Evolutionary conservation across 2,329 filamentous ascomycete species (phyloP).

Genomic region (Epicoccum sorghinum): DNA sequence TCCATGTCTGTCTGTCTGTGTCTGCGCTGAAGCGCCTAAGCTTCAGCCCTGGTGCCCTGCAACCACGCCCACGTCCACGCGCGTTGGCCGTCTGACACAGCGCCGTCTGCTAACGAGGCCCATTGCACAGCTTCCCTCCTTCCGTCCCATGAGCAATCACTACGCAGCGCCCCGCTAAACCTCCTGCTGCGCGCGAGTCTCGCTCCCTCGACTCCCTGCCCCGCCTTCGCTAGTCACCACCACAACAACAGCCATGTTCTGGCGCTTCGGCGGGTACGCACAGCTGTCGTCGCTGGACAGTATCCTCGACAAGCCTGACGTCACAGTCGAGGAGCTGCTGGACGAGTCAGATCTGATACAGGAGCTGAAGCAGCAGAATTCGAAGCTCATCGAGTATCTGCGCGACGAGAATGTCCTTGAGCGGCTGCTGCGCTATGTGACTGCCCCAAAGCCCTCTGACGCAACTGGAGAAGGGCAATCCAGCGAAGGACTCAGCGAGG

Average conservation of each 20-base stretch:
- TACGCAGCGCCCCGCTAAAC: constrained; percentile 15
- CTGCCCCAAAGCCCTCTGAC: constrained; percentile 69
- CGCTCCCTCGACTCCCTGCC: constrained; percentile 33
- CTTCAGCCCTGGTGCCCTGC: constrained; percentile 15
- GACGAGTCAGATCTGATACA: constrained; percentile 96
- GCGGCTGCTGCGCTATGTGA: constrained; percentile 87
- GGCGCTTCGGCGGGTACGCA: constrained; percentile 98
- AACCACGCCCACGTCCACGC: constrained; percentile 10
- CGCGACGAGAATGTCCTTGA: constrained; percentile 85
- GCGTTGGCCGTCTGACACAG: constrained; percentile 14
- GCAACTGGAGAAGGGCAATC: constrained; percentile 41
- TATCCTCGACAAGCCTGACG: constrained; percentile 93
- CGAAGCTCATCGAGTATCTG: constrained; percentile 94
- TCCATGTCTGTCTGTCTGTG: constrained; percentile 6
- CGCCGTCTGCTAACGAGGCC: constrained; percentile 10
- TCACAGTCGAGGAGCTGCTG: constrained; percentile 92
- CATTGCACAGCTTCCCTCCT: constrained; percentile 13
- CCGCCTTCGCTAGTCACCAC: constrained; percentile 34
- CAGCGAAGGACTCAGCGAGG: constrained; percentile 55
- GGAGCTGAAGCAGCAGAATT: constrained; percentile 97
- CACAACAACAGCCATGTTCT: constrained; percentile 74
- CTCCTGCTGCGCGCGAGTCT: constrained; percentile 34
- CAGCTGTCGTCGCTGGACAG: constrained; percentile 96
- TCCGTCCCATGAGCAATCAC: constrained; percentile 20
- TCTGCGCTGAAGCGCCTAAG: constrained; percentile 28